A percentile compares a stretch with the other conserved stretches of the same genome.
These are phyloP conservation scores for Elongisporangium prolatum DNA, from an alignment of 352 stramenopile genomes.

Conservation along the genomic window DNA sequence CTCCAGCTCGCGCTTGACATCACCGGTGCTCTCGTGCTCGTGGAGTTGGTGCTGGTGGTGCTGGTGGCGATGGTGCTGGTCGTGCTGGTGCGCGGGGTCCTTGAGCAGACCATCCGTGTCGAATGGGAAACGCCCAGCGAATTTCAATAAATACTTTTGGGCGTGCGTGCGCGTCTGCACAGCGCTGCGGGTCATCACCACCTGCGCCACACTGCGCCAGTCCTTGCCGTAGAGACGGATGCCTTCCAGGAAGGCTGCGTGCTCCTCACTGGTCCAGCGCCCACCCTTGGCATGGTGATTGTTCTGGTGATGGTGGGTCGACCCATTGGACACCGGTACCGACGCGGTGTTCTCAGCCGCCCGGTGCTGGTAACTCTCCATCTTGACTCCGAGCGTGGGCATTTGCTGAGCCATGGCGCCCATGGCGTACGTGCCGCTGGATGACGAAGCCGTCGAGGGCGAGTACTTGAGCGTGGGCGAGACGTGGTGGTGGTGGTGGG, in stretches of 20 bases:
- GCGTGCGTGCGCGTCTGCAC: constrained; percentile 87
- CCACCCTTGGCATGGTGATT: constrained; percentile 57
- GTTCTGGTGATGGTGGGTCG: not conserved
- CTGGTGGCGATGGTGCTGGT: constrained; percentile 12
- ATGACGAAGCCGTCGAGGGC: constrained; percentile 3
- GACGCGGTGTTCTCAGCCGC: not conserved
- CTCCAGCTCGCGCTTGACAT: constrained; percentile 18
- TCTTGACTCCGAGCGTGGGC: not conserved
- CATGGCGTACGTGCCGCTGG: constrained; percentile 9
- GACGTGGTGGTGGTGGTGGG: constrained; percentile 3
- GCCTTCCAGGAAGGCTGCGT: constrained; percentile 80
- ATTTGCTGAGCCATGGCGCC: not conserved
- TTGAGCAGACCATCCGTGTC: constrained; percentile 45
- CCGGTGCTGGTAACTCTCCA: not conserved
- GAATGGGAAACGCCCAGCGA: constrained; percentile 76
- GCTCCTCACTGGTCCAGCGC: constrained; percentile 86
- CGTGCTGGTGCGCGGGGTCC: constrained; percentile 19
- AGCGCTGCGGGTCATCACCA: constrained; percentile 79
- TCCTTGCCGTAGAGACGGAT: constrained; percentile 87
- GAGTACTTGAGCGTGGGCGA: constrained; percentile 17
- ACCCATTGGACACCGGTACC: not conserved
- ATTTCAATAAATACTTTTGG: constrained; percentile 93
- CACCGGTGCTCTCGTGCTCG: constrained; percentile 15
- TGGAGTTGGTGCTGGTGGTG: constrained; percentile 13
- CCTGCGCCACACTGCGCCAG: constrained; percentile 78